Percentiles rank a stretch among this genome's conserved stretches.
These are phyloP conservation scores for Cylindrotheca fusiformis DNA, from an alignment of 108 stramenopile species.

Conservation along the genomic window DNA sequence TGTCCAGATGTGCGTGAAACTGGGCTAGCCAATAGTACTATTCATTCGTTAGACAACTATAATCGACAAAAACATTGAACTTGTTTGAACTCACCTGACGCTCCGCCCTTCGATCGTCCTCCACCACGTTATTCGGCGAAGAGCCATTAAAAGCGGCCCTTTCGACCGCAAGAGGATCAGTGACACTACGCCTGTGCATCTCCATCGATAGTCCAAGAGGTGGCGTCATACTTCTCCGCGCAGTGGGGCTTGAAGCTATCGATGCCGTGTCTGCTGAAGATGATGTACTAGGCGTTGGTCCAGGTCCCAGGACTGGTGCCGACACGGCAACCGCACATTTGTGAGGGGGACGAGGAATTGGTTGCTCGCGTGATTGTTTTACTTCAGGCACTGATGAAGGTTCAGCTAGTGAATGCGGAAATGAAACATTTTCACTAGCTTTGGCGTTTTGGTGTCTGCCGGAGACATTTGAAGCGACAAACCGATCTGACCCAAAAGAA, in stretches of 20 bases:
- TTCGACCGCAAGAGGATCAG: not conserved
- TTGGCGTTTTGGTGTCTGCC: not conserved
- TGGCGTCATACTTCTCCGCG: not conserved
- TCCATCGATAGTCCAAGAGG: not conserved
- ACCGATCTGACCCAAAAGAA: no score
- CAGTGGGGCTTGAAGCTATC: no score
- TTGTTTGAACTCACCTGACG: no score
- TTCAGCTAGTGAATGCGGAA: not conserved
- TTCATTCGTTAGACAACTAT: no score
- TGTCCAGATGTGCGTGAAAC: slow-evolving; percentile 27
- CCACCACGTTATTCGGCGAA: not conserved
- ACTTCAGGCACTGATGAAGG: not conserved
- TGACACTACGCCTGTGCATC: not conserved
- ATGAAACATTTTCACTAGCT: not conserved
- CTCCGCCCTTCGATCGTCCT: slow-evolving; percentile 2
- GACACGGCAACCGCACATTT: no score
- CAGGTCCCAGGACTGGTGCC: no score
- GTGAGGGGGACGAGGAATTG: slow-evolving; percentile 14
- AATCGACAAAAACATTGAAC: no score
- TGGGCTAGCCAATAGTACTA: slow-evolving; percentile 33
- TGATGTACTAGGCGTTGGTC: no score
- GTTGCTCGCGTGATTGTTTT: slow-evolving; percentile 21
- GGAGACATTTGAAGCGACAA: no score
- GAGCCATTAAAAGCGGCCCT: not conserved
- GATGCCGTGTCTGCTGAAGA: no score